Conservation (phyloP, 1,284 basidiomycete genomes). For the Boletus semigastroideus region DNA sequence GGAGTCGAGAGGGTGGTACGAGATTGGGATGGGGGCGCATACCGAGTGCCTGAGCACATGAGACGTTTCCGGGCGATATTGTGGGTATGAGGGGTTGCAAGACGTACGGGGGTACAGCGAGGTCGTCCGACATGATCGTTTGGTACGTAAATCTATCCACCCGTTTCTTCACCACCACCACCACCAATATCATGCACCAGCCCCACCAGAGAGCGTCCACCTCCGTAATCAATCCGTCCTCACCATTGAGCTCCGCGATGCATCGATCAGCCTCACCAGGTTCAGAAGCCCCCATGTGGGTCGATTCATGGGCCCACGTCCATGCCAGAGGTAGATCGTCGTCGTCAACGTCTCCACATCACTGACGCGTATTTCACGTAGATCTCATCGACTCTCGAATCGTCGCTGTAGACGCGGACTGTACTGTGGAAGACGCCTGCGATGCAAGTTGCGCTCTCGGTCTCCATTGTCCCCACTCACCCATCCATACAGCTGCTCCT, state of each 20-base stretch:
- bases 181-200: slow-evolving; percentile 11
- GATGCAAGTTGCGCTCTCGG: slow-evolving; percentile 48
- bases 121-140: slow-evolving; percentile 12
- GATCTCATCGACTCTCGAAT: slow-evolving; percentile 67
- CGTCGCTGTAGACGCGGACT: slow-evolving; percentile 61
- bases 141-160: slow-evolving; percentile 19
- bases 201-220: slow-evolving; percentile 22
- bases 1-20: slow-evolving; percentile 1
- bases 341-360: background rate
- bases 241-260: slow-evolving; percentile 13
- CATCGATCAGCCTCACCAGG: slow-evolving; percentile 21
- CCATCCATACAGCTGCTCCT: slow-evolving; percentile 51
- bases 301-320: slow-evolving; percentile 53
- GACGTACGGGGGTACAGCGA: slow-evolving; percentile 59
- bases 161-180: background rate
- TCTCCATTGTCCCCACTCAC: slow-evolving; percentile 9
- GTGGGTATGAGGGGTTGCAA: slow-evolving; percentile 50
- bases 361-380: slow-evolving; percentile 26
- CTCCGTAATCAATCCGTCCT: slow-evolving; percentile 14
- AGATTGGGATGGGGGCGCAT: slow-evolving; percentile 31
- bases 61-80: slow-evolving; percentile 37
- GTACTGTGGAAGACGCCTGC: slow-evolving; percentile 76
- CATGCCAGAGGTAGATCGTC: slow-evolving; percentile 49
- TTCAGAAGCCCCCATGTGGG: slow-evolving; percentile 56
- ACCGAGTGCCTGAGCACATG: slow-evolving; percentile 51